Evolutionary conservation across 1,284 basidiomycete species (phyloP), one percentile per base, ranked within the genome.

Genomic region (Cryptococcus wingfieldii): DNA sequence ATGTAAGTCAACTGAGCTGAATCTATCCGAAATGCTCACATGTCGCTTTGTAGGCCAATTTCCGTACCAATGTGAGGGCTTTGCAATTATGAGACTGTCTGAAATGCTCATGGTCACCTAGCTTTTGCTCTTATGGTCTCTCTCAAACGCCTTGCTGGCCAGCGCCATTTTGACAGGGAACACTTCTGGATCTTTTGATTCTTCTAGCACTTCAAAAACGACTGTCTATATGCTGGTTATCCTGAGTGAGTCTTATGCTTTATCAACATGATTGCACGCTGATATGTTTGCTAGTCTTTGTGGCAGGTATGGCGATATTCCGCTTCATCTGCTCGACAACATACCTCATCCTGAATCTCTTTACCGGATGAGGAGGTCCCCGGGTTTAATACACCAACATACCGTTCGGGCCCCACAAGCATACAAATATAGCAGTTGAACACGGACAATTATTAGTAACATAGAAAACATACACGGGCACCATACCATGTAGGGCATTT

Each of bases 101-200:
- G 23, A 23, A 23, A 19, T 14, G n/a, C 27, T 38, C 37, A 38
- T 45, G 43, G 14, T 31, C 8, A 41, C 12, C 9, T 41, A 75
- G 69, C 64, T 77, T 1, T 64, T 77, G 2, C 65, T 75, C 9
- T 42, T 70, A 4, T 77, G 72, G 71, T 69, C 70, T 5, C 59
- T 77, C 6, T 64, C 59, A 13, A 71, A 87, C 80, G 84, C 87
- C 23, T 78, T 98, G 44, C 79, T 98, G 49, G 81, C 84, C 4
- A 95, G 92, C 86, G 85, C 90, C 10, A 90, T 96, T 54, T 77
- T 96, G 25, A 84, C 86, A 7, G 86, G 86, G 18, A 78, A 83
- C 53, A 75, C 84, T 0, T 80, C 82, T 4, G 79, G 77, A 46
- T 87, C 88, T 0, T 93, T 95, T 75, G 72, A 78, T 14, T 39